Evolutionary conservation across 257 asterid genomes (phyloP).

Genomic region (Penstemon eatonii): DNA sequence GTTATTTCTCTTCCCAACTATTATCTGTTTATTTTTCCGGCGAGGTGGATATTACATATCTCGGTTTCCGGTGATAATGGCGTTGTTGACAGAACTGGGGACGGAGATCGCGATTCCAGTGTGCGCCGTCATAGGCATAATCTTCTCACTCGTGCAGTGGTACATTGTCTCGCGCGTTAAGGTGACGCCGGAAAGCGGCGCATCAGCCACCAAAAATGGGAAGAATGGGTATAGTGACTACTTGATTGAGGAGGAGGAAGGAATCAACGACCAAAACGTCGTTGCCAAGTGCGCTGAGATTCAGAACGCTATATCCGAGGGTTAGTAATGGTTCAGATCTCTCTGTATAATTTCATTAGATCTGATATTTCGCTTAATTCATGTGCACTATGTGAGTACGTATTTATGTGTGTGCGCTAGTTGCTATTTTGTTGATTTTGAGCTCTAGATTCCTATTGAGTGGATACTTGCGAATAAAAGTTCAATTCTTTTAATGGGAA

Average conservation of each 20-base stretch:
- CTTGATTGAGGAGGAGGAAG: constrained; percentile 93
- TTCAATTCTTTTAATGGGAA: background rate
- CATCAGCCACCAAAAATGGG: constrained; percentile 35
- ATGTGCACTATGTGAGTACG: constrained; percentile 9
- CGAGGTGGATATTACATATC: background rate
- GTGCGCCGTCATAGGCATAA: constrained; percentile 63
- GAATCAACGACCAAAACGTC: constrained; percentile 61
- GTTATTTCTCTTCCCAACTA: background rate
- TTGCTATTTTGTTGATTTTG: background rate
- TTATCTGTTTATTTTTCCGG: constrained; percentile 6
- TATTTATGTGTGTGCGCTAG: background rate
- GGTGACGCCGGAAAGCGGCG: constrained; percentile 37
- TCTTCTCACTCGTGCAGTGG: constrained; percentile 63
- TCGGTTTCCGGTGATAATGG: constrained; percentile 34
- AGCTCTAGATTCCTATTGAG: background rate
- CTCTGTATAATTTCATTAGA: constrained; percentile 20
- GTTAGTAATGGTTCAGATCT: constrained; percentile 46
- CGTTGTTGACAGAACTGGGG: constrained; percentile 59
- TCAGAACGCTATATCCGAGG: constrained; percentile 84
- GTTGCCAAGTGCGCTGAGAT: constrained; percentile 84
- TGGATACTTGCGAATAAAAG: background rate
- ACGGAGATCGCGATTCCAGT: constrained; percentile 59
- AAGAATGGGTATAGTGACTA: constrained; percentile 64
- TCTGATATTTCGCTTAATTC: constrained; percentile 30
- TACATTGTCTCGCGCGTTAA: constrained; percentile 40